Percentiles rank a stretch among this genome's conserved stretches.
phyloP scores from a whole-genome alignment of 2,329 filamentous ascomycete species.

The Penicillium olsonii region DNA sequence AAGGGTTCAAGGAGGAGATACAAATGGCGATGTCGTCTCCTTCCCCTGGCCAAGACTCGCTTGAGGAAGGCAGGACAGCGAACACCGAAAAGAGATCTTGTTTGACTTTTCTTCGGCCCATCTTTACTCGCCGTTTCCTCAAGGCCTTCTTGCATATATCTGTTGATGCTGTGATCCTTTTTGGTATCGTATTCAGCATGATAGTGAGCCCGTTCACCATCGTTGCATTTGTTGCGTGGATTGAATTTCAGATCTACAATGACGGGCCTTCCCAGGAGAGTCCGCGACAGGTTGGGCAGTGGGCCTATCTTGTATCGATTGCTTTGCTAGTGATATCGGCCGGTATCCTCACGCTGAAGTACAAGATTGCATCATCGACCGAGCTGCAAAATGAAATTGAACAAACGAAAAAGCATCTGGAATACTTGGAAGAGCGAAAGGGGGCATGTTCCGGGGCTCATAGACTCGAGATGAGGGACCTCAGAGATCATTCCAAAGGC shows the following conservation, averaged over 20 bases:
- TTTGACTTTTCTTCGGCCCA: slow-evolving; percentile 3
- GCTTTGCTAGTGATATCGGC: slow-evolving; percentile 33
- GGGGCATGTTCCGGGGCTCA: slow-evolving; percentile 3
- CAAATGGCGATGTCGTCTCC: not conserved
- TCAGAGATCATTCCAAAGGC: not conserved
- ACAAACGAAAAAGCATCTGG: slow-evolving; percentile 18
- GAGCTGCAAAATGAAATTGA: slow-evolving; percentile 35
- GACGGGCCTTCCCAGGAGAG: slow-evolving; percentile 32
- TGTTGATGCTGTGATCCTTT: slow-evolving; percentile 17
- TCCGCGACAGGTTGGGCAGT: slow-evolving; percentile 35
- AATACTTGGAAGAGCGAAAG: slow-evolving; percentile 12
- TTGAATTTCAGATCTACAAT: slow-evolving; percentile 33
- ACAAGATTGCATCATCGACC: slow-evolving; percentile 25
- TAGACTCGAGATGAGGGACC: not conserved
- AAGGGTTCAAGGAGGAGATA: slow-evolving; percentile 20
- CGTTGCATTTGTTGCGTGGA: slow-evolving; percentile 35
- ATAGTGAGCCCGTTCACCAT: slow-evolving; percentile 32
- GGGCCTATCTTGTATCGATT: slow-evolving; percentile 30
- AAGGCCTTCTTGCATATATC: slow-evolving; percentile 13
- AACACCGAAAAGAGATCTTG: not conserved
- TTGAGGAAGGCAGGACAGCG: not conserved
- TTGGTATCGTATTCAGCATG: slow-evolving; percentile 29
- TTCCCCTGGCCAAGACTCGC: not conserved
- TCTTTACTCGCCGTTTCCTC: slow-evolving; percentile 12
- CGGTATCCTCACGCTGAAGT: slow-evolving; percentile 27